phyloP scores from a whole-genome alignment of 2,329 filamentous ascomycete genomes.

The Talaromyces sp. region DNA sequence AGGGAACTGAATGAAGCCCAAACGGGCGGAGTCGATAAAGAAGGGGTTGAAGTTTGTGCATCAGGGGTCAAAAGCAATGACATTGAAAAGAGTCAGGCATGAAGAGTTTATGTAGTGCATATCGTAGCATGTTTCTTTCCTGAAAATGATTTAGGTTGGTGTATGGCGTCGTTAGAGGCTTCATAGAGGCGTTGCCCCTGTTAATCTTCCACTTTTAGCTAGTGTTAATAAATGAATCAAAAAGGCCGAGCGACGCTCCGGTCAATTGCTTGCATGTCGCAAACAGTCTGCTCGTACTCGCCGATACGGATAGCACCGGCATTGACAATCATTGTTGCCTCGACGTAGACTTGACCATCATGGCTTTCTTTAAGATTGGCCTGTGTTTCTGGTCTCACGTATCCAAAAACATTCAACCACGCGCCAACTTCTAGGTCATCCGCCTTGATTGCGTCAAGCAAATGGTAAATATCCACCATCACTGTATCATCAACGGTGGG shows the following conservation, averaged over 20 bases:
- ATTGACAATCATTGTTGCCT: slow-evolving; percentile 73
- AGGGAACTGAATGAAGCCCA: slow-evolving; percentile 14
- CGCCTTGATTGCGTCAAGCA: slow-evolving; percentile 60
- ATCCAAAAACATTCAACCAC: slow-evolving; percentile 87
- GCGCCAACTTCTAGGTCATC: slow-evolving; percentile 66
- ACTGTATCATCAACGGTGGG: slow-evolving; percentile 22
- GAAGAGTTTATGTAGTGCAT: neutral
- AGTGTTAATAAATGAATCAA: neutral
- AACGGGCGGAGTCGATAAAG: slow-evolving; percentile 16
- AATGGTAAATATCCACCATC: slow-evolving; percentile 64
- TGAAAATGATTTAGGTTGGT: no score
- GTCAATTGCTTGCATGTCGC: slow-evolving; percentile 31
- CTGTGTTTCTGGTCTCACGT: slow-evolving; percentile 43
- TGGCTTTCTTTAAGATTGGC: neutral
- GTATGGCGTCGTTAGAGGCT: no score
- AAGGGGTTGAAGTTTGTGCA: neutral
- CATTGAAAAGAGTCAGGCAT: slow-evolving; percentile 1
- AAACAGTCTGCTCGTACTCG: slow-evolving; percentile 62
- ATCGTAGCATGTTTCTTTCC: no score
- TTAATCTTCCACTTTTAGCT: neutral
- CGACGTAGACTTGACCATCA: slow-evolving; percentile 48
- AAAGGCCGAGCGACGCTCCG: slow-evolving; percentile 17
- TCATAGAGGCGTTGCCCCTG: no score
- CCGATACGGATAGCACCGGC: slow-evolving; percentile 67
- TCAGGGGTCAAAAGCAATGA: neutral